Evolutionary conservation across 345 rosid genomes (phyloP).

Genomic region (Isatis tinctoria): DNA sequence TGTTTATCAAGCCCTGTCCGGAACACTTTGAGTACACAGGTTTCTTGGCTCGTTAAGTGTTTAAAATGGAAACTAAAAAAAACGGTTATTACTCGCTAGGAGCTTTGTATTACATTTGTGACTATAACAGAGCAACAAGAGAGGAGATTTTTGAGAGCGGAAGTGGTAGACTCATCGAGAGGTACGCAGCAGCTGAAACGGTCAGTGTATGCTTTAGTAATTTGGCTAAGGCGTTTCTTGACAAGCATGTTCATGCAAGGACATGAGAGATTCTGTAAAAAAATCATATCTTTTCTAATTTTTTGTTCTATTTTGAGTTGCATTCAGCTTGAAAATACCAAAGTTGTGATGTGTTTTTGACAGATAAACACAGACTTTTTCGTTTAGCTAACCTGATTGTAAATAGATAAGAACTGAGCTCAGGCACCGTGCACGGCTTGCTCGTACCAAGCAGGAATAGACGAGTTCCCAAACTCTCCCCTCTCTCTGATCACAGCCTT

Average conservation of each 20-base stretch:
- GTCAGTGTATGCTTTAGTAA: constrained; percentile 64
- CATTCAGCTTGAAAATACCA: not conserved
- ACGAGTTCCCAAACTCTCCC: too few species aligned
- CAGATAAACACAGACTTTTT: too few species aligned
- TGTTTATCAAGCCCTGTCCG: constrained; percentile 92
- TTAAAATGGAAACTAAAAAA: not conserved
- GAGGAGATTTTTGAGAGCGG: constrained; percentile 70
- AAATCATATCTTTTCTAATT: not conserved
- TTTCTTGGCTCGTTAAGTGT: not conserved
- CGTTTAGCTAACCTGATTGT: too few species aligned
- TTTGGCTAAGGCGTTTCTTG: constrained; percentile 77
- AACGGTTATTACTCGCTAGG: constrained; percentile 49
- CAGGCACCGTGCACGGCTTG: too few species aligned
- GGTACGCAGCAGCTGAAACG: constrained; percentile 66
- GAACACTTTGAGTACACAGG: constrained; percentile 58
- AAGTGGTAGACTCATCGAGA: constrained; percentile 67
- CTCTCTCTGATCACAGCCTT: too few species aligned
- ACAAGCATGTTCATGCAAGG: constrained; percentile 44
- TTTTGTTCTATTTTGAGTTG: not conserved
- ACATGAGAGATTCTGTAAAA: not conserved
- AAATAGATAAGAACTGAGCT: too few species aligned
- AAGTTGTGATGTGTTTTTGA: too few species aligned
- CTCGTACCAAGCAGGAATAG: too few species aligned
- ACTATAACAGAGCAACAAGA: constrained; percentile 48
- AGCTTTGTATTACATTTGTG: constrained; percentile 72